Conservation (phyloP, 164 flowering plant species). For the Liquidambar formosana region DNA sequence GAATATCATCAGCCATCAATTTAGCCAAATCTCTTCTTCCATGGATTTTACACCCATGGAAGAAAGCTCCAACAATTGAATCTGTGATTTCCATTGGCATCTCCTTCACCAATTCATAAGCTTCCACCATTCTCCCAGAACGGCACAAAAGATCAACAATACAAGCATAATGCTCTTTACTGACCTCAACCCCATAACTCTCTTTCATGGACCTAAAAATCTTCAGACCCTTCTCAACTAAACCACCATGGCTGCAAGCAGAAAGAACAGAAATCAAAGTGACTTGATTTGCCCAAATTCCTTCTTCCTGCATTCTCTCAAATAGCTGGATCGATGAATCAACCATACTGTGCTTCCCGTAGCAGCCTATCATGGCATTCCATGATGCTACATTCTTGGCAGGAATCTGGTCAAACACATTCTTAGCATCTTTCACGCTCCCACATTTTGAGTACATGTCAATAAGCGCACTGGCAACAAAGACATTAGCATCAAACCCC, state of each 20-base stretch:
- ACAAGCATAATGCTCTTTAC: slow-evolving; percentile 65
- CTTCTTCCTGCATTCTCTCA: slow-evolving; percentile 54
- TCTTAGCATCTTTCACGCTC: slow-evolving; percentile 40
- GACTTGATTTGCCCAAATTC: slow-evolving; percentile 44
- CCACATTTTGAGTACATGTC: slow-evolving; percentile 62
- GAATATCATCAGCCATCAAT: slow-evolving; percentile 36
- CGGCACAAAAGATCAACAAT: slow-evolving; percentile 68
- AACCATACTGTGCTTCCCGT: slow-evolving; percentile 62
- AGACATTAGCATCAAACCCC: slow-evolving; percentile 43
- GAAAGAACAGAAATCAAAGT: no score
- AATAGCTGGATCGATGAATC: slow-evolving; percentile 46
- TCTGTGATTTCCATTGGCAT: slow-evolving; percentile 44
- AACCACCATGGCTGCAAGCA: slow-evolving; percentile 73
- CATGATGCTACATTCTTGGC: slow-evolving; percentile 47
- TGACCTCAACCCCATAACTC: slow-evolving; percentile 26
- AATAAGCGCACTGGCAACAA: slow-evolving; percentile 54
- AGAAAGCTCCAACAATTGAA: slow-evolving; percentile 62
- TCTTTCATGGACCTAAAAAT: slow-evolving; percentile 53
- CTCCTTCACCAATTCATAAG: slow-evolving; percentile 51
- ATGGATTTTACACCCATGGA: slow-evolving; percentile 67
- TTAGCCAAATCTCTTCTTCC: slow-evolving; percentile 61
- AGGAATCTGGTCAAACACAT: slow-evolving; percentile 41
- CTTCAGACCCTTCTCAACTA: slow-evolving; percentile 51
- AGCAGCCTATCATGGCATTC: slow-evolving; percentile 78
- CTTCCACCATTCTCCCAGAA: slow-evolving; percentile 58